phyloP scores from a whole-genome alignment of 2,329 filamentous ascomycete genomes.

The Sarocladium strictum region DNA sequence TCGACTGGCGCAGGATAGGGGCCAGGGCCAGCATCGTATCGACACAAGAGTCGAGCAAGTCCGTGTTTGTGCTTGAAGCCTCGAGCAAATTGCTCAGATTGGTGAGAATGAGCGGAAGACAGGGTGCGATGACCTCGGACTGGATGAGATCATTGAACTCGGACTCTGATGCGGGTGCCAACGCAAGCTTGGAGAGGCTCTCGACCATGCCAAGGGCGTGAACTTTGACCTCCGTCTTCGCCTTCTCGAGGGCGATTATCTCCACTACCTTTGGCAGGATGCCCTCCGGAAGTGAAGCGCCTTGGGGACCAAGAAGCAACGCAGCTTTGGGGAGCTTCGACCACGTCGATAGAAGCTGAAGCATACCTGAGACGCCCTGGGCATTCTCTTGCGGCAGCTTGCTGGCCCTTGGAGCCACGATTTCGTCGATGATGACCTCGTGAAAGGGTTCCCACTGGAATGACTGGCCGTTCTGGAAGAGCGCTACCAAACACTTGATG shows the following conservation, averaged over 20 bases:
- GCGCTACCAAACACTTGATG: conserved; percentile 74
- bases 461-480: conserved; percentile 67
- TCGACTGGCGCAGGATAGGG: conserved; percentile 59
- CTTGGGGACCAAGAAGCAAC: conserved; percentile 52
- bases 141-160: conserved; percentile 53
- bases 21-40: conserved; percentile 72
- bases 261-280: conserved; percentile 68
- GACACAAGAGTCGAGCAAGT: conserved; percentile 73
- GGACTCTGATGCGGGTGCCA: conserved; percentile 46
- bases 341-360: conserved; percentile 79
- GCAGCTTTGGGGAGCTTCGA: conserved; percentile 61
- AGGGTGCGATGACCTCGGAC: conserved; percentile 49
- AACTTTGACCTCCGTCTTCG: conserved; percentile 80
- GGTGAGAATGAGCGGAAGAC: conserved; percentile 55
- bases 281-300: conserved; percentile 42
- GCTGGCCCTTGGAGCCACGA: conserved; percentile 70
- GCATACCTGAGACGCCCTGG: conserved; percentile 77
- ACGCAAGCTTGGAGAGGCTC: conserved; percentile 58
- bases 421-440: conserved; percentile 62
- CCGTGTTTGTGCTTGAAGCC: conserved; percentile 55
- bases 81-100: conserved; percentile 65
- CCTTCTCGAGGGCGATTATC: conserved; percentile 64
- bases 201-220: conserved; percentile 74
- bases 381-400: conserved; percentile 80
- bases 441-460: conserved; percentile 71